Evolutionary conservation across 495 filamentous ascomycete genomes (phyloP), one percentile per base, ranked within the genome.

Genomic region (Tetracladium setigerum): DNA sequence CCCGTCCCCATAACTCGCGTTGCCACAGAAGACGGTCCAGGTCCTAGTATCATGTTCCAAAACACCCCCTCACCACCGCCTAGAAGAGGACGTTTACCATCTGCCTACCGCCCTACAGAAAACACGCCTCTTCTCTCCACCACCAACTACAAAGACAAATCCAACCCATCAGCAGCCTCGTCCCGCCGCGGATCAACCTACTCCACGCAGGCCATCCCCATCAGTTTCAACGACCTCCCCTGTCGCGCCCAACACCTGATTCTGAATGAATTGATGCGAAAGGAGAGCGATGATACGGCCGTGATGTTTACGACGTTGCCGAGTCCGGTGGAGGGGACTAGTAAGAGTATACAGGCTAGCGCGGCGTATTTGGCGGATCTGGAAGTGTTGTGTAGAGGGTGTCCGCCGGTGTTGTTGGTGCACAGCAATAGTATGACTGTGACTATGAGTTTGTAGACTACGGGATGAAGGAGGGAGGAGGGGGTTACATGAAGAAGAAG

Each of bases 371-470:
- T 95, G 32, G 78, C 70, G 46, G 86, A 90, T 60, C 68, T 94
- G 43, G 86, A 90, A 58, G 78, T 90, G 33, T 63, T 86, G 46
- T 87, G 79, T 62, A 70, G 81, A 53, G 80, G 72, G 2, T 61
- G 81, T 43, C 82, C 85, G 38, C 83, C 88, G 9, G 74, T 81
- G 41, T 59, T 94, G 30, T 53, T 92, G 52, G 84, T 94, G n/a
- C 76, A 92, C 66, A 88, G 84, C 58, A 94, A 92, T 66, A 89
- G 84, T 52, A 86, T 94, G 83, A 91, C 86, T 12, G 87, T 92
- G 41, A 92, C 88, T 14, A 89, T 89, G 66, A 56, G 50, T 36
- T 52, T 60, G 44, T 60, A 40, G 19, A 4, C 18, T 13, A 4
- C 7, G 22, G 22, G 3, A 27, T 27, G 22, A 27, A 27, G 22